Conservation (phyloP, 2,329 filamentous ascomycete species). For the Claviceps capensis region DNA sequence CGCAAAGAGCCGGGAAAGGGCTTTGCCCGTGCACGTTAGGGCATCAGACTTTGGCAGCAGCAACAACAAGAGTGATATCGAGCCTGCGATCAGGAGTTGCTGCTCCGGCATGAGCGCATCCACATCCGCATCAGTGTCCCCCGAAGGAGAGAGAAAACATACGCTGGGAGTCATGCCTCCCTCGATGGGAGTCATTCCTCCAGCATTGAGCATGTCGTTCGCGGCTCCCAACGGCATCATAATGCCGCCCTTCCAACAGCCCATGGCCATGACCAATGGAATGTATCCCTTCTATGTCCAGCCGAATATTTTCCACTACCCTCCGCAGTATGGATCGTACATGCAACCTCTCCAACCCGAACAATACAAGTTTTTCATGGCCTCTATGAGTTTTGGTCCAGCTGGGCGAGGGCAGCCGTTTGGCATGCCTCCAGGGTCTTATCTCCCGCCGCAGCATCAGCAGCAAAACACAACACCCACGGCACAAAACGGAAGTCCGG, state of each 20-base stretch:
- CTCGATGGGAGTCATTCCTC: conserved; percentile 9
- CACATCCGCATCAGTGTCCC: conserved; percentile 4
- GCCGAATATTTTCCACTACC: conserved; percentile 37
- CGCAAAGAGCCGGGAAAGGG: not conserved
- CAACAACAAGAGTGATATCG: not conserved
- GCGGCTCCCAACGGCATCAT: conserved; percentile 15
- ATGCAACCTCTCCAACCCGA: conserved; percentile 40
- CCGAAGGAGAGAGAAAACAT: conserved; percentile 11
- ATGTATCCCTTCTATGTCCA: conserved; percentile 28
- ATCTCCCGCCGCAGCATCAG: conserved; percentile 7
- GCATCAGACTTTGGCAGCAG: conserved; percentile 8
- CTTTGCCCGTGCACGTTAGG: conserved; percentile 4
- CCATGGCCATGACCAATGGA: conserved; percentile 23
- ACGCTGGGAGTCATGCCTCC: conserved; percentile 10
- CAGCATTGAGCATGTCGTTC: conserved; percentile 8
- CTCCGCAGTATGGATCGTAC: conserved; percentile 39
- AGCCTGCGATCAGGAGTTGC: conserved; percentile 14
- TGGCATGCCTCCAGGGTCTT: conserved; percentile 10
- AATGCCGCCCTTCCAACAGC: conserved; percentile 22
- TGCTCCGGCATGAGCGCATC: conserved; percentile 13
- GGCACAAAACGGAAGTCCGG: conserved; percentile 8
- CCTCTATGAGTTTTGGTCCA: conserved; percentile 15
- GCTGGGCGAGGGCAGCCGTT: conserved; percentile 7
- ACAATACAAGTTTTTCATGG: conserved; percentile 36
- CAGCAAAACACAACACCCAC: conserved; percentile 2